A percentile compares a stretch with the other conserved stretches of the same genome.
These are phyloP conservation scores for Mortierella sp. DNA, from an alignment of 371 early-diverging fungal genomes.

Conservation along the genomic window DNA sequence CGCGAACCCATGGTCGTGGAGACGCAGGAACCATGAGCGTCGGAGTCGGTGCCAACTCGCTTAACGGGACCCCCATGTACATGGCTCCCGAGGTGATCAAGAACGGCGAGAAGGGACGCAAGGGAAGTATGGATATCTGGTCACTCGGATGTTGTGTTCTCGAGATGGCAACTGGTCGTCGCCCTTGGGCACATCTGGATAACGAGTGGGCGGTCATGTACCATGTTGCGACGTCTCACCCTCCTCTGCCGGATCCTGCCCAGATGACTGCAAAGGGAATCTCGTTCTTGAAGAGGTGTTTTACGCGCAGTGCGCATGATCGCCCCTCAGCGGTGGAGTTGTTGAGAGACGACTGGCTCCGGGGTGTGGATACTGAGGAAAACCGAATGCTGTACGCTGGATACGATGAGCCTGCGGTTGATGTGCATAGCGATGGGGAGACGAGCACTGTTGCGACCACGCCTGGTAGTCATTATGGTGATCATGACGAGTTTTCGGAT, in stretches of 20 bases:
- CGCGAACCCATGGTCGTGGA: constrained; percentile 72
- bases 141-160: constrained; percentile 94
- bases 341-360: constrained; percentile 83
- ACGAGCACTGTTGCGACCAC: not conserved
- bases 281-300: constrained; percentile 86
- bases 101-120: constrained; percentile 80
- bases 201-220: constrained; percentile 97
- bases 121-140: constrained; percentile 96
- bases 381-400: constrained; percentile 20
- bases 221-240: constrained; percentile 82
- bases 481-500: not conserved
- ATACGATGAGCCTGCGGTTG: constrained; percentile 14
- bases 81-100: constrained; percentile 98
- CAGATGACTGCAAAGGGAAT: constrained; percentile 77
- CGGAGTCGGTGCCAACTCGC: constrained; percentile 68
- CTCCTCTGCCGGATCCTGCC: constrained; percentile 78
- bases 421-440: constrained; percentile 27
- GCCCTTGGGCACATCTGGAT: constrained; percentile 94
- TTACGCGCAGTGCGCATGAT: constrained; percentile 78
- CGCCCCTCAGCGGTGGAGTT: constrained; percentile 87
- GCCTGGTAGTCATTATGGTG: not conserved
- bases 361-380: constrained; percentile 57
- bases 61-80: constrained; percentile 97
- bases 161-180: constrained; percentile 95
- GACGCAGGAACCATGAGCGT: constrained; percentile 67